A percentile compares a stretch with the other conserved stretches of the same genome.
Evolutionary conservation across 2,329 filamentous ascomycete species (phyloP).

Genomic region (Apiospora hydei): DNA sequence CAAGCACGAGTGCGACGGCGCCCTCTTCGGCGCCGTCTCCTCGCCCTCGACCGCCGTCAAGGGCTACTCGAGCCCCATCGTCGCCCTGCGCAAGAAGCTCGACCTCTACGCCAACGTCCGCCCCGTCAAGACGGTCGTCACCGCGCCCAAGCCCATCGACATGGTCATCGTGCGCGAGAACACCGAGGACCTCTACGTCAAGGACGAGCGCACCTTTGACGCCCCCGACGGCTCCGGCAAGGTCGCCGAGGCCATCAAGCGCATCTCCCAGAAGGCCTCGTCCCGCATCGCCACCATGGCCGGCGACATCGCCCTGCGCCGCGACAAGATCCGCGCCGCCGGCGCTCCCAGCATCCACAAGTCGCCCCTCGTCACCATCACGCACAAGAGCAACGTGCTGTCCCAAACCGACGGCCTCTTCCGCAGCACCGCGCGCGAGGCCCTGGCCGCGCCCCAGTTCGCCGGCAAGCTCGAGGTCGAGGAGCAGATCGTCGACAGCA

Average conservation of each 20-base stretch:
- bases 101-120: constrained; percentile 97
- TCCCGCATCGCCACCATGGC: constrained; percentile 91
- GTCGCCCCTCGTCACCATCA: constrained; percentile 86
- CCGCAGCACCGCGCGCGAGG: constrained; percentile 77
- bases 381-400: constrained; percentile 97
- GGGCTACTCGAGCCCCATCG: constrained; percentile 96
- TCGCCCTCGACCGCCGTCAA: constrained; percentile 89
- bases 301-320: constrained; percentile 88
- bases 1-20: constrained; percentile 90
- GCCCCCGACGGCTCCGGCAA: constrained; percentile 73
- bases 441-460: constrained; percentile 73
- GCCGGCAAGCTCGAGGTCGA: constrained; percentile 70
- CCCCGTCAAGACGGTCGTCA: constrained; percentile 84
- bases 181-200: constrained; percentile 98
- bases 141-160: constrained; percentile 77
- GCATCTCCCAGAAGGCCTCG: constrained; percentile 86
- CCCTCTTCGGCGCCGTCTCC: constrained; percentile 94
- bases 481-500: constrained; percentile 98
- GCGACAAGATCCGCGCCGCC: constrained; percentile 78
- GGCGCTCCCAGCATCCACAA: constrained; percentile 67
- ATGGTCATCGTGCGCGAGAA: constrained; percentile 99
- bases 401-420: constrained; percentile 97
- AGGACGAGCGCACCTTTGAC: constrained; percentile 88
- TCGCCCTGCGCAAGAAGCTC: constrained; percentile 93
- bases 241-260: constrained; percentile 97